phyloP scores from a whole-genome alignment of 495 filamentous ascomycete species.

The Amorphotheca resinae region DNA sequence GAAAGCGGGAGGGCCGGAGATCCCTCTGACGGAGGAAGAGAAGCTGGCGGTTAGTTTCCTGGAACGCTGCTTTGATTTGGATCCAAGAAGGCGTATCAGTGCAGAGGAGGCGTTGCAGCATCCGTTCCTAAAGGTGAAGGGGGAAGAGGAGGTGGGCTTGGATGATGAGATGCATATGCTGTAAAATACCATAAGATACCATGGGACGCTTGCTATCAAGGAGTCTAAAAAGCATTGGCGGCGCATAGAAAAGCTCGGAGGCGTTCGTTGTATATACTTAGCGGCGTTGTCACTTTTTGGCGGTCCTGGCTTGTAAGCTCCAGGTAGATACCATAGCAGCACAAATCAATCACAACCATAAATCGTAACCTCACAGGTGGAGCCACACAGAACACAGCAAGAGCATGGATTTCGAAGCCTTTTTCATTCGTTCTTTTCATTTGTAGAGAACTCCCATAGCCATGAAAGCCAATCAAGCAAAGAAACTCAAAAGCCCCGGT shows the following conservation, averaged over 20 bases:
- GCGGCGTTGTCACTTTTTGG: background rate
- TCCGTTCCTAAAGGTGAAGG: constrained; percentile 49
- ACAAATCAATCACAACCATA: constrained; percentile 2
- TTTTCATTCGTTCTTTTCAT: constrained; percentile 21
- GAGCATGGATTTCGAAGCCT: constrained; percentile 5
- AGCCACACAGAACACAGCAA: constrained; percentile 2
- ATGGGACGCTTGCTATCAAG: too few relatives aligned
- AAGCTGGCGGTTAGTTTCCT: constrained; percentile 54
- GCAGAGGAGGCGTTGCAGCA: constrained; percentile 60
- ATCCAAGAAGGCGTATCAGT: constrained; percentile 57
- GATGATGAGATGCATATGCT: constrained; percentile 35
- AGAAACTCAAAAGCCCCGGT: background rate
- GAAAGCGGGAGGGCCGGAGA: constrained; percentile 24
- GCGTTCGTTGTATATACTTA: constrained; percentile 14
- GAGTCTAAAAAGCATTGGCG: too few relatives aligned
- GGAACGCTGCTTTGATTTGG: constrained; percentile 54
- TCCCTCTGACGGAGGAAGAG: constrained; percentile 44
- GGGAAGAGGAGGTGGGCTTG: constrained; percentile 21
- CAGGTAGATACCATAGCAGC: constrained; percentile 11
- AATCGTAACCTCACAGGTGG: background rate
- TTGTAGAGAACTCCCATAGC: constrained; percentile 16
- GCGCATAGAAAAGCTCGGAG: constrained; percentile 6
- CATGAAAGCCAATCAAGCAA: constrained; percentile 12
- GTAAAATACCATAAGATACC: constrained; percentile 9
- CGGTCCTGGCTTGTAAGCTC: constrained; percentile 2